Evolutionary conservation across 2,329 filamentous ascomycete species (phyloP).

Genomic region (Scytalidium sp.): DNA sequence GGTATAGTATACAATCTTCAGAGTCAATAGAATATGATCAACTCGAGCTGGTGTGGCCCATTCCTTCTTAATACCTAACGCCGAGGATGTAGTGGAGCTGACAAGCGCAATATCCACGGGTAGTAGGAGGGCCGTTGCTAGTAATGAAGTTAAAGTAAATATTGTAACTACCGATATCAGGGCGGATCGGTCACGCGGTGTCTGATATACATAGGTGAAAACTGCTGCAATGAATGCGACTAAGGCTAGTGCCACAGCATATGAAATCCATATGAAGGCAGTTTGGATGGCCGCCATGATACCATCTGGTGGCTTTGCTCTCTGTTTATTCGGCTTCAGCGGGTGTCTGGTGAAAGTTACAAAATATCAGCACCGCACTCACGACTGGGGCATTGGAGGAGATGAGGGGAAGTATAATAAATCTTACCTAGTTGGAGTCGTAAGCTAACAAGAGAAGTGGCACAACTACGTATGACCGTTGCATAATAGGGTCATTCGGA

Average conservation of each 20-base stretch:
- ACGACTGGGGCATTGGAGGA: background rate
- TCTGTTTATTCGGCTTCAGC: background rate
- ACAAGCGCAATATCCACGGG: slow-evolving; percentile 95
- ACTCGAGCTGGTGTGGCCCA: slow-evolving; percentile 88
- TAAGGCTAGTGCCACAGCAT: slow-evolving; percentile 76
- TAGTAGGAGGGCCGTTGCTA: slow-evolving; percentile 88
- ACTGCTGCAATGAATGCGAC: slow-evolving; percentile 75
- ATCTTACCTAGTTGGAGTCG: background rate
- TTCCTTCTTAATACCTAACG: slow-evolving; percentile 80
- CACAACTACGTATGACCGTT: background rate
- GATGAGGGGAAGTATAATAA: background rate
- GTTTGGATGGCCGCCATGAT: slow-evolving; percentile 66
- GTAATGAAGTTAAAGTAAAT: slow-evolving; percentile 78
- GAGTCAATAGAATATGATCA: slow-evolving; percentile 71
- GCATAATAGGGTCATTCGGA: background rate
- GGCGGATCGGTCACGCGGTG: slow-evolving; percentile 78
- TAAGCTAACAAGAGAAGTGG: background rate
- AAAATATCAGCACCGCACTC: background rate
- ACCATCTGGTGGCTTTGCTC: slow-evolving; percentile 4
- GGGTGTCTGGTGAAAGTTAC: too few species aligned
- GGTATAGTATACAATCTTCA: slow-evolving; percentile 88
- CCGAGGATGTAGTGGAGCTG: slow-evolving; percentile 77
- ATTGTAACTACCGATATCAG: slow-evolving; percentile 83
- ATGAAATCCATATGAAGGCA: slow-evolving; percentile 92
- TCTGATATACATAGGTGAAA: slow-evolving; percentile 90